Evolutionary conservation across 768 basidiomycete genomes (phyloP).

Genomic region (Tephrocybe sp.): DNA sequence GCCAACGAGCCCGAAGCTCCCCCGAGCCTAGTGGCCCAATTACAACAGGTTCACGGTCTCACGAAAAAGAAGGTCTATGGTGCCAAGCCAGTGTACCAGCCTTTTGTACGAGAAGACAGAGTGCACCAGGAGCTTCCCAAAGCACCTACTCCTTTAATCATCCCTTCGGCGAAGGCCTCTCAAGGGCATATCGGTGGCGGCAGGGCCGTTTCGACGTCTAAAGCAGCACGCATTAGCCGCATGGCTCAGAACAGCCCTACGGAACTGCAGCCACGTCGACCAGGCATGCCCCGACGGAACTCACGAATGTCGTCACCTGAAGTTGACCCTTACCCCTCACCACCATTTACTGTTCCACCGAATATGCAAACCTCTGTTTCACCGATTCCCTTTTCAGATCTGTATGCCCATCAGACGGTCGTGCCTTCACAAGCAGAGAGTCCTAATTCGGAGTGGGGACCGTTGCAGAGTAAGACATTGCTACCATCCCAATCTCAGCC

Average conservation of each 20-base stretch:
- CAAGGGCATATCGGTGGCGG: constrained; percentile 25
- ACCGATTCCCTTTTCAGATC: constrained; percentile 11
- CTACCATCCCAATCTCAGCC: constrained; percentile 9
- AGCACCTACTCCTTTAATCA: constrained; percentile 24
- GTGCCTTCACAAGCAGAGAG: constrained; percentile 3
- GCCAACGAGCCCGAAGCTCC: constrained; percentile 22
- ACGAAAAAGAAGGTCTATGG: constrained; percentile 70
- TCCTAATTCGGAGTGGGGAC: constrained; percentile 6
- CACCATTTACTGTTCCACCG: constrained; percentile 12
- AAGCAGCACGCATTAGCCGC: constrained; percentile 31
- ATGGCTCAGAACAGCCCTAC: constrained; percentile 31
- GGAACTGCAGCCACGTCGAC: constrained; percentile 28
- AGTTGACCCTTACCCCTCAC: constrained; percentile 22
- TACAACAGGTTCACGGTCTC: constrained; percentile 66
- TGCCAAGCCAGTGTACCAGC: constrained; percentile 42
- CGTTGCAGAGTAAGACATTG: constrained; percentile 7
- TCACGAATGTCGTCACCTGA: constrained; percentile 37
- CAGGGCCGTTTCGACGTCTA: constrained; percentile 29
- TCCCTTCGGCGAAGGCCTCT: constrained; percentile 18
- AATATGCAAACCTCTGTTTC: constrained; percentile 20
- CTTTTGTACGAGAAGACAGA: constrained; percentile 54
- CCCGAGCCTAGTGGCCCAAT: constrained; percentile 56
- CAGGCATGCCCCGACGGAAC: constrained; percentile 26
- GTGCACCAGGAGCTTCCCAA: constrained; percentile 26
- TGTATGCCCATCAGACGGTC: constrained; percentile 8